These are phyloP conservation scores for Tarenaya hassleriana DNA, from an alignment of 345 rosid species.

Conservation along the genomic window DNA sequence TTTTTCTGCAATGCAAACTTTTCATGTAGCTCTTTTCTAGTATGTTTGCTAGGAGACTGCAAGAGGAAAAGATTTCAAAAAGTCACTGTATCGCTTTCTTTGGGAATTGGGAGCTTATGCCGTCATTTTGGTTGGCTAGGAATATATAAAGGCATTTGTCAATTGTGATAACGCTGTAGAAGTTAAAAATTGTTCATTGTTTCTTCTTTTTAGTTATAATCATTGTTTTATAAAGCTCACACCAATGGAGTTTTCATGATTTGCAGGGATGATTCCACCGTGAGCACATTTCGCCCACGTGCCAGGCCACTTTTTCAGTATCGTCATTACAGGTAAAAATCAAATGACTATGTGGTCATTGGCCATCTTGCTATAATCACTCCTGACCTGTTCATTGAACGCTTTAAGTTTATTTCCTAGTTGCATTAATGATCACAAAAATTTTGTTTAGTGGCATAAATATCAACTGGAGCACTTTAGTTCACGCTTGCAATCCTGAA, in stretches of 20 bases:
- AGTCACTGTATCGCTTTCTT: slow-evolving; percentile 14
- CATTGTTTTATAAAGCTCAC: slow-evolving; percentile 17
- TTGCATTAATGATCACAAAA: slow-evolving; percentile 6
- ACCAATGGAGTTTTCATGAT: slow-evolving; percentile 20
- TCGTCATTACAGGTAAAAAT: slow-evolving; percentile 82
- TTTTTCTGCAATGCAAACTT: slow-evolving; percentile 10
- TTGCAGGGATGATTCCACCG: slow-evolving; percentile 89
- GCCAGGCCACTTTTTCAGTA: slow-evolving; percentile 92
- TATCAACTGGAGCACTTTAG: too few relatives aligned
- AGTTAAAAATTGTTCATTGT: not conserved
- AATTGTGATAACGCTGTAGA: slow-evolving; percentile 11
- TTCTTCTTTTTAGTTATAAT: not conserved
- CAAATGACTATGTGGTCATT: slow-evolving; percentile 7
- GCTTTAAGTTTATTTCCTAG: slow-evolving; percentile 2
- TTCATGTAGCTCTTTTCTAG: slow-evolving; percentile 18
- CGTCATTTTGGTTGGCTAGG: too few relatives aligned
- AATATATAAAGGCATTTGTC: too few relatives aligned
- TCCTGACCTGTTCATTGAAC: slow-evolving; percentile 1
- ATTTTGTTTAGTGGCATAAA: not conserved
- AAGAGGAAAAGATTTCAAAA: slow-evolving; percentile 9
- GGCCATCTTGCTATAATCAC: not conserved
- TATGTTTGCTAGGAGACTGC: slow-evolving; percentile 5
- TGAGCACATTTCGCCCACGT: slow-evolving; percentile 87
- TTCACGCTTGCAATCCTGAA: too few relatives aligned
- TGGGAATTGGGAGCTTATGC: not conserved